Base-by-base conservation (phyloP, 2,329 filamentous ascomycete species). In the Colletotrichum lupini region DNA sequence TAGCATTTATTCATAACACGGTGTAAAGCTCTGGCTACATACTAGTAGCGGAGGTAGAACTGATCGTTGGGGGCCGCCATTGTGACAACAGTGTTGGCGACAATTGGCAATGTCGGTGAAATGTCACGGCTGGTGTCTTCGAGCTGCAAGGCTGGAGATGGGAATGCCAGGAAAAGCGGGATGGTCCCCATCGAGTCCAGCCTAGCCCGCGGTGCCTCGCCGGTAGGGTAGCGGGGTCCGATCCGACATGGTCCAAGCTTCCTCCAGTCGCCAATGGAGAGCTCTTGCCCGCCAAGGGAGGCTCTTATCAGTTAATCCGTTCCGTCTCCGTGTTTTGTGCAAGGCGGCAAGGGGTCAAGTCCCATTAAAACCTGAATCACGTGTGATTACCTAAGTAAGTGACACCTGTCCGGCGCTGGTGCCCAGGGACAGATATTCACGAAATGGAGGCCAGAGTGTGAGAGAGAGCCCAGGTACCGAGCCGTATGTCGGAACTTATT, bases 41-140 rank as follows among this genome's bases (percentile, higher is more conserved):
- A 98, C 96, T 99, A 99, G 88, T 99, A 99, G 79, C 97, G 92
- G 77, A 99, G 86, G 81, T 99, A 99, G 82, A 99, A 98, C 8
- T 93, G 92, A 79, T 98, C 95, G 83, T 89, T 93, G 78, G 88
- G 84, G 72, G 89, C 87, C 77, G 93, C 87, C 89, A 93, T 95
- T 73, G 80, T 86, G 77, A 77, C 77, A 76, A 74, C 67, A 19
- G 37, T 70, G 59, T 57, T n/a, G 42, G 46, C 59, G 58, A 69
- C 69, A 56, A 49, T 63, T 55, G 46, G 57, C 42, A 55, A 46
- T 63, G 42, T 63, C 66, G 32, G 71, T 63, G 63, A 75, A 56
- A 68, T 63, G 74, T 78, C 72, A 75, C 76, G 73, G 75, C 73
- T 65, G 42, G 4, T 74, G 53, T 71, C 67, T 9, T 55, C 49